Conservation (phyloP, 768 basidiomycete genomes). For the Lactifluus subvellereus region DNA sequence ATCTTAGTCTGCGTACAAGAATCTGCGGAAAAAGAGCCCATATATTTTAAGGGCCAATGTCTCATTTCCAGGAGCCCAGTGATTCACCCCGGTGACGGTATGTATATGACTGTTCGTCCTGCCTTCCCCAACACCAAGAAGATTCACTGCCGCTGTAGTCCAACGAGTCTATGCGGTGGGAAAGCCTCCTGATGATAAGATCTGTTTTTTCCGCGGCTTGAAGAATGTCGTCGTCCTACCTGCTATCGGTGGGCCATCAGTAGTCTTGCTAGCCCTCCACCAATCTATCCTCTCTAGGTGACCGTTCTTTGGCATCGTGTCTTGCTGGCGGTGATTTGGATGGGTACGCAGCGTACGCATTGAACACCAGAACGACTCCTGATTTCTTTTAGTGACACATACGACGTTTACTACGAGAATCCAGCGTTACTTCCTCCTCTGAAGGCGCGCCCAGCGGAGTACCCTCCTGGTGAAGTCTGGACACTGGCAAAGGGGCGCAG, state of each 20-base stretch:
- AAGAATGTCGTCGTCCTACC: constrained; percentile 30
- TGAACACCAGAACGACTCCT: not conserved
- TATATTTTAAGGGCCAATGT: constrained; percentile 6
- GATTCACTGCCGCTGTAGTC: constrained; percentile 8
- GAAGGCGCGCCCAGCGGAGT: constrained; percentile 46
- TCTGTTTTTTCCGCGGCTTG: constrained; percentile 24
- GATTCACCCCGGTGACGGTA: constrained; percentile 34
- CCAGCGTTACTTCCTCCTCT: constrained; percentile 48
- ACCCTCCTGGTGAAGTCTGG: constrained; percentile 34
- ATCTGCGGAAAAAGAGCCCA: constrained; percentile 6
- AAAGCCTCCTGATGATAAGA: constrained; percentile 24
- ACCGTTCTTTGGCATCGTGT: constrained; percentile 59
- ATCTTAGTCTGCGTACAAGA: constrained; percentile 20
- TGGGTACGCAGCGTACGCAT: constrained; percentile 40
- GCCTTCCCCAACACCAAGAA: not conserved
- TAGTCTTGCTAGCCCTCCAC: no score
- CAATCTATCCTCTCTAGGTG: constrained; percentile 35
- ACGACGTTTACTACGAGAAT: constrained; percentile 49
- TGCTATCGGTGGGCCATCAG: not conserved
- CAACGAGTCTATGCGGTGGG: constrained; percentile 30
- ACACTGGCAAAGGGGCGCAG: constrained; percentile 25
- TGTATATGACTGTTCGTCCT: not conserved
- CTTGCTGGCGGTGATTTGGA: constrained; percentile 78
- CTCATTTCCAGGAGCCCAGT: constrained; percentile 31
- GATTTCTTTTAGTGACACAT: constrained; percentile 48